Evolutionary conservation across 768 basidiomycete species (phyloP), one percentile per base, ranked within the genome.

Genomic region (Lentinula guzmanii): DNA sequence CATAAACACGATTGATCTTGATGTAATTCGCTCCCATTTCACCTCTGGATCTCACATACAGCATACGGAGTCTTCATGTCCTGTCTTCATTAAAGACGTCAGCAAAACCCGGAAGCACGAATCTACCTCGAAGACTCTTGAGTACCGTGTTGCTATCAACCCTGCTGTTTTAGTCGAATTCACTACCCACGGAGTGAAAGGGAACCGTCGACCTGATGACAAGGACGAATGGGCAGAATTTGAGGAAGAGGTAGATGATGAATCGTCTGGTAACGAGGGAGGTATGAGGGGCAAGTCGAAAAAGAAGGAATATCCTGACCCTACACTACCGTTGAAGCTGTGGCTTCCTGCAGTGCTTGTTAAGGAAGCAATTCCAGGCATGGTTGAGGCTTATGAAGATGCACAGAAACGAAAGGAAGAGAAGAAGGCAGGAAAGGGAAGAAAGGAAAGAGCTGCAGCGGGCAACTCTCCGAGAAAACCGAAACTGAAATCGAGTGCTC

Each of bases 271-370:
- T 2, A 61, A 61, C 11, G 48, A 55, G 9, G 64, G 64, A 15
- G 68, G 64, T 41, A 60, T 58, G 11, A 52, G 54, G 5, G 60
- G 56, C 58, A 66, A 62, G 48, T 58, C 62, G 60, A 65, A 67
- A 52, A 68, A 66, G 60, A 70, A 67, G 55, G 52, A 65, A 11
- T 66, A 69, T 34, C 64, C 63, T 15, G 75, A 77, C 55, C 73
- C 72, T 0, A 67, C 70, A 31, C 68, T 69, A 42, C 62, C 68
- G 4, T 62, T 75, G 55, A 68, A 71, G 16, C 62, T 79, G 0
- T 82, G 81, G 81, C 65, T 81, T 13, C 75, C 80, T 0, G 79
- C 74, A 3, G 71, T 68, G 8, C 70, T 82, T 34, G 66, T 82
- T 58, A 66, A 69, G n/a, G 71, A 74, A 59, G 81, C 77, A 9